phyloP scores from a whole-genome alignment of 805 yeast species.

The Sporopachydermia lactativora region DNA sequence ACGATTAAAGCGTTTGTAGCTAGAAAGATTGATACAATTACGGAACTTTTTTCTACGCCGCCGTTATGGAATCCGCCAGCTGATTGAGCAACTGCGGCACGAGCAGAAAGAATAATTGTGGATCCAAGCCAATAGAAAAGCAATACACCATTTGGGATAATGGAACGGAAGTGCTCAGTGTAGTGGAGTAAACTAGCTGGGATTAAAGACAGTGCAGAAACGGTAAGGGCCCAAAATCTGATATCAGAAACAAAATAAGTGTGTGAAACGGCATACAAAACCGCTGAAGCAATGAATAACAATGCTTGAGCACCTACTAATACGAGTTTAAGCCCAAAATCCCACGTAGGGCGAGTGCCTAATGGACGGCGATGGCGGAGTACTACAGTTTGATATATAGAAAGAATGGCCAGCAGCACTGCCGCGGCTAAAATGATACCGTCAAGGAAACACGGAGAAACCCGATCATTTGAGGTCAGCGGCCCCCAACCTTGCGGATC shows the following conservation, averaged over 20 bases:
- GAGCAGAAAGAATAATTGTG: slow-evolving; percentile 31
- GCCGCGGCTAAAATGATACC: slow-evolving; percentile 12
- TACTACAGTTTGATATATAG: background rate
- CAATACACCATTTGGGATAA: slow-evolving; percentile 51
- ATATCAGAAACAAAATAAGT: slow-evolving; percentile 17
- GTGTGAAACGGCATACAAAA: slow-evolving; percentile 11
- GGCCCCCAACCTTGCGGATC: slow-evolving; percentile 24
- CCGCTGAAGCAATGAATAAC: slow-evolving; percentile 5
- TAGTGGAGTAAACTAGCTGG: slow-evolving; percentile 48
- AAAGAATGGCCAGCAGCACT: background rate
- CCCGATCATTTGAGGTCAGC: slow-evolving; percentile 12
- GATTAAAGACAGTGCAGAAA: slow-evolving; percentile 23
- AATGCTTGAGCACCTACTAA: slow-evolving; percentile 11
- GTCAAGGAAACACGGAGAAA: slow-evolving; percentile 25
- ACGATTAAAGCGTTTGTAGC: slow-evolving; percentile 27
- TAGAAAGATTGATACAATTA: slow-evolving; percentile 19
- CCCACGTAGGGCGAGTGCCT: no score
- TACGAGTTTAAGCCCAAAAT: slow-evolving; percentile 2
- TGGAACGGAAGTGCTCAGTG: slow-evolving; percentile 54
- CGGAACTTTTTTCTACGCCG: slow-evolving; percentile 10
- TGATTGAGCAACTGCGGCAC: slow-evolving; percentile 20
- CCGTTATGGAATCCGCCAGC: no score
- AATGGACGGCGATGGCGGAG: background rate
- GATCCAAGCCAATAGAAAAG: slow-evolving; percentile 65
- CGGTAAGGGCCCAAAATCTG: slow-evolving; percentile 17